Evolutionary conservation across 305 asterid genomes (phyloP), one percentile per base, ranked within the genome.

Genomic region (Fraxinus paxiana): DNA sequence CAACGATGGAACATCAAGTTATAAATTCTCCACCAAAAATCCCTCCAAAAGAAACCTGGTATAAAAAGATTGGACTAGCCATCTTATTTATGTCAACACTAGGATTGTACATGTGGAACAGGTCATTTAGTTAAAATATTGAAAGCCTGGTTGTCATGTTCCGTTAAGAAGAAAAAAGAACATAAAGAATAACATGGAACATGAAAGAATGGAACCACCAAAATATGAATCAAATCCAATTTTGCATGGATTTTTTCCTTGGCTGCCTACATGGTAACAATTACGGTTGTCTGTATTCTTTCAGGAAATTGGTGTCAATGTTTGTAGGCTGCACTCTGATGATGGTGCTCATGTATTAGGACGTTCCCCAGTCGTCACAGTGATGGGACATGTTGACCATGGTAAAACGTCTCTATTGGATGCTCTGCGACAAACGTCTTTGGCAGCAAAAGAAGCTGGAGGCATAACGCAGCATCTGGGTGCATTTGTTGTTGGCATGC

Each of bases 321-420:
- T 92, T 35, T 88, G 82, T 80, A 88, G 97, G 84, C 87, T 86
- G 82, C 98, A 91, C 85, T 88, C 94, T 18, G 90, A 91, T 31
- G 92, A 88, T 83, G 98, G 98, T 69, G 73, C 87, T 73, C 82
- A 87, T 82, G 84, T 89, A 73, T 73, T 89, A 31, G 92, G 97
- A 26, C 99, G 98, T 41, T 91, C 97, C 70, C 97, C 99, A 65
- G 98, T 96, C 65, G 96, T 96, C 82, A 92, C 99, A n/a, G 99
- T 96, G 77, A 96, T 96, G 99, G 99, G 99, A 24, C 99, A 96
- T 69, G 99, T 96, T 61, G 99, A 96, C 90, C 98, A 96, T 79
- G 99, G 99, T 5, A 96, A 96, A 88, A 96, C 98, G 9, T 96
- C 99, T 77, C 91, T 96, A 67, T 80, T 96, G 82, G 99, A 96